Conservation (phyloP, 192 early-diverging fungal genomes). For the Coemansia sp. region DNA sequence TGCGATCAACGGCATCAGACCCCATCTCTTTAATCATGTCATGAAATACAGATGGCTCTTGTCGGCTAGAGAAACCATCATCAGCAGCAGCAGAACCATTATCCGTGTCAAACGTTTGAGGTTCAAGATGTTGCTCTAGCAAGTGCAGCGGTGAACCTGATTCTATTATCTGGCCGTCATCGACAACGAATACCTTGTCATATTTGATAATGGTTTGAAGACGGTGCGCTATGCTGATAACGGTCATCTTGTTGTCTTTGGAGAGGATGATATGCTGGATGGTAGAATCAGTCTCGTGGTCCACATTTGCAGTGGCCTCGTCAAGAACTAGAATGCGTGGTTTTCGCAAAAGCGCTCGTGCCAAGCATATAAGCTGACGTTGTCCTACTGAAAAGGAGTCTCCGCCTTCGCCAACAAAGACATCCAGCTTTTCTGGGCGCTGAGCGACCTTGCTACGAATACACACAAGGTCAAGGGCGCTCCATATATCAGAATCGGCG, state of each 20-base stretch:
- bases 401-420: conserved; percentile 56
- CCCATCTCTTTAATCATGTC: conserved; percentile 10
- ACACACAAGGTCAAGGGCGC: conserved; percentile 55
- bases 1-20: background rate
- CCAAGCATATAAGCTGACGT: conserved; percentile 66
- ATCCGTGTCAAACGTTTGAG: background rate
- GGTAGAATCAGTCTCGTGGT: conserved; percentile 61
- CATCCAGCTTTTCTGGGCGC: conserved; percentile 49
- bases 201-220: conserved; percentile 67
- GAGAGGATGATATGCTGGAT: conserved; percentile 68
- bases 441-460: conserved; percentile 24
- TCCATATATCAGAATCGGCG: conserved; percentile 72
- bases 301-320: conserved; percentile 71
- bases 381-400: conserved; percentile 75
- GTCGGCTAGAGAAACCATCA: conserved; percentile 1
- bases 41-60: conserved; percentile 3
- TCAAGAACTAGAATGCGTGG: conserved; percentile 78
- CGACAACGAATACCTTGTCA: conserved; percentile 63
- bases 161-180: conserved; percentile 41
- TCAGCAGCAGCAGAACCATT: background rate
- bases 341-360: conserved; percentile 63
- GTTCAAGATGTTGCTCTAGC: conserved; percentile 20
- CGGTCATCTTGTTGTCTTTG: conserved; percentile 28
- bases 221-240: conserved; percentile 76
- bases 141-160: conserved; percentile 34